Evolutionary conservation across 768 basidiomycete species (phyloP).

Genomic region (Boletus reticuloceps): DNA sequence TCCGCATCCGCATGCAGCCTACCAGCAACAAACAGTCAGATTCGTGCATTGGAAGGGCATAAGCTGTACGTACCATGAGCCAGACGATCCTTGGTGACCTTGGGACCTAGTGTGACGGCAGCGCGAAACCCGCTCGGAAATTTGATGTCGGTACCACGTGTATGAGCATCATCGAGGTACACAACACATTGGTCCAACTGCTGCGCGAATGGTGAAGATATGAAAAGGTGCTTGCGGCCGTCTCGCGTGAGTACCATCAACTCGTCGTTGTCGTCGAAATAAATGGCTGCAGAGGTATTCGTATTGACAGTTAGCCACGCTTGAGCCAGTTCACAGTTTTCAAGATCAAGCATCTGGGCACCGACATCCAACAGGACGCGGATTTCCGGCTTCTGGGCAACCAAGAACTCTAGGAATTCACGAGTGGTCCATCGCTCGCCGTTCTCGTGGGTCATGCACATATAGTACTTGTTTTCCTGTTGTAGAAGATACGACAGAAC

Average conservation of each 20-base stretch:
- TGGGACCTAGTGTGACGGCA: slow-evolving; percentile 38
- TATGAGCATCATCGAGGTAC: slow-evolving; percentile 41
- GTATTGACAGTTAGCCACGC: slow-evolving; percentile 38
- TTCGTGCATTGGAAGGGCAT: background rate
- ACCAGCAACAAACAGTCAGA: background rate
- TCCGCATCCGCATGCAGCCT: slow-evolving; percentile 57
- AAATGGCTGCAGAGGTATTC: slow-evolving; percentile 26
- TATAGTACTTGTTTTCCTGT: slow-evolving; percentile 20
- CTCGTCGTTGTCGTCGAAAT: slow-evolving; percentile 33
- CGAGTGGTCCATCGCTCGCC: slow-evolving; percentile 14
- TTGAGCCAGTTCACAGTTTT: slow-evolving; percentile 39
- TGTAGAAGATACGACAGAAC: slow-evolving; percentile 30
- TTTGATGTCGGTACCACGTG: slow-evolving; percentile 39
- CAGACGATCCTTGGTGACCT: slow-evolving; percentile 37
- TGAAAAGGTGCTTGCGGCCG: slow-evolving; percentile 27
- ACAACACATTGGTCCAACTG: slow-evolving; percentile 36
- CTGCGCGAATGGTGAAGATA: slow-evolving; percentile 32
- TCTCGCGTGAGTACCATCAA: slow-evolving; percentile 31
- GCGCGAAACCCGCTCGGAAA: slow-evolving; percentile 34
- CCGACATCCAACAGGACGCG: slow-evolving; percentile 55
- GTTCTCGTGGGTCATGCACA: slow-evolving; percentile 2
- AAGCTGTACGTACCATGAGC: slow-evolving; percentile 28
- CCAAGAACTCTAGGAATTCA: slow-evolving; percentile 30
- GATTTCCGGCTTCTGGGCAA: slow-evolving; percentile 35
- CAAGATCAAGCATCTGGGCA: slow-evolving; percentile 53